Evolutionary conservation across 768 basidiomycete genomes (phyloP), one percentile per base, ranked within the genome.

Genomic region (Mycena vitilis): DNA sequence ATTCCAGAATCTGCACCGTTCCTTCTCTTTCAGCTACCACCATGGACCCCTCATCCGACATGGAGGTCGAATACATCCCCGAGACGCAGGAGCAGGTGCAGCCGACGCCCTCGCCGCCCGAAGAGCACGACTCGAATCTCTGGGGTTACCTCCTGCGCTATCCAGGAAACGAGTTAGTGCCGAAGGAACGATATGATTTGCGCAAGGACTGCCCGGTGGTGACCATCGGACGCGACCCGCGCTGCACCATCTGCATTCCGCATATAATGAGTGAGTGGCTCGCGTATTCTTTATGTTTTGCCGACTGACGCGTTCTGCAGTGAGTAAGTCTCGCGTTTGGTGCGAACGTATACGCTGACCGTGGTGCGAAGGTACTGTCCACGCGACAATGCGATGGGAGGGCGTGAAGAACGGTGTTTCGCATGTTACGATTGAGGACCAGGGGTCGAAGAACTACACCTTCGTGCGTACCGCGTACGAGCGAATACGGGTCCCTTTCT

Each of bases 371-470:
- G 87, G 88, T 76, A 87, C 86, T 66, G 74, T 75, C 9, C 91
- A 92, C 72, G 88, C 87, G 73, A 75, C 75, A 25, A 84, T 93
- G 44, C 76, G 77, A 6, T 91, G 89, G 90, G 84, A 89, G 71
- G 89, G 88, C 11, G 77, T 77, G 15, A 83, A 85, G 38, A 75
- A 76, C 34, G 70, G 74, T 16, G 74, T 75, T 44, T 79, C 85
- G 0, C 81, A 80, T 12, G 83, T 91, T 18, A 79, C 78, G 25
- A 84, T 92, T 10, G 76, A 76, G 6, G 91, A 92, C 78, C 67
- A 79, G 45, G 34, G 11, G 16, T 91, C 89, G 47, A 91, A 87
- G 64, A 94, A 93, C 71, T 91, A 91, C 2, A 93, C 92, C 16
- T 93, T 84, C 76, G 89, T 89, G 76, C 76, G 88, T 80, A 40